Evolutionary conservation across 2,329 filamentous ascomycete species (phyloP).

Genomic region (Xylaria sp.): DNA sequence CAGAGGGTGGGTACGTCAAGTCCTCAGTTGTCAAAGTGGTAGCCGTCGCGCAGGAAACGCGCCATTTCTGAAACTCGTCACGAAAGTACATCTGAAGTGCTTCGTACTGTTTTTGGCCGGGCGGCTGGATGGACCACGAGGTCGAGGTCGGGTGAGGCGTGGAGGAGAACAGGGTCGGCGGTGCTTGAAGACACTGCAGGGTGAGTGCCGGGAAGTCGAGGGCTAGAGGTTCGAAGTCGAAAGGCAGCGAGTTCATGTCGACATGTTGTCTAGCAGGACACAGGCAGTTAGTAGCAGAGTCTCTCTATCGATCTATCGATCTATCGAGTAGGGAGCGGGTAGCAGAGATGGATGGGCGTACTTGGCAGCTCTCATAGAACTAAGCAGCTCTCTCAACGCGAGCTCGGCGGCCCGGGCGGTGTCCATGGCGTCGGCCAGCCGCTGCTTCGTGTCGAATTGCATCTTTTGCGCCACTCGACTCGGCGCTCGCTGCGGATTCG

Average conservation of each 20-base stretch:
- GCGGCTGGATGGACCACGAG: constrained; percentile 84
- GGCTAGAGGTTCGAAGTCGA: constrained; percentile 85
- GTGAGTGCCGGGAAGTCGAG: constrained; percentile 89
- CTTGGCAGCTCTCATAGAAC: constrained; percentile 85
- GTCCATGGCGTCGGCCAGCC: constrained; percentile 76
- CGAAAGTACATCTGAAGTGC: constrained; percentile 75
- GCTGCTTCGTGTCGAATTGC: constrained; percentile 72
- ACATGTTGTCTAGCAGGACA: constrained; percentile 61
- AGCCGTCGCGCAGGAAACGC: constrained; percentile 61
- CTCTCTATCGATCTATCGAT: neutral
- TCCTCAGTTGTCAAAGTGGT: constrained; percentile 65
- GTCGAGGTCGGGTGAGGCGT: constrained; percentile 80
- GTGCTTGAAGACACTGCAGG: constrained; percentile 78
- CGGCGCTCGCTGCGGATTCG: constrained; percentile 55
- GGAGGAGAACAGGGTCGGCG: constrained; percentile 83
- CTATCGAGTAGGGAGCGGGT: constrained; percentile 18
- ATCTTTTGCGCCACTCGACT: constrained; percentile 67
- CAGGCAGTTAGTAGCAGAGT: constrained; percentile 36
- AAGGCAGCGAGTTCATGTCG: constrained; percentile 66
- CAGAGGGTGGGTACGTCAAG: constrained; percentile 59
- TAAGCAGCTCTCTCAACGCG: constrained; percentile 83
- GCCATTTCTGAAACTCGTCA: constrained; percentile 75
- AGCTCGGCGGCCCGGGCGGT: constrained; percentile 86
- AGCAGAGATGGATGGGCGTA: constrained; percentile 48
- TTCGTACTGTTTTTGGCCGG: constrained; percentile 77